Base-by-base conservation (phyloP, 176 grass and related monocot genomes). In the Triticum dicoccoides region DNA sequence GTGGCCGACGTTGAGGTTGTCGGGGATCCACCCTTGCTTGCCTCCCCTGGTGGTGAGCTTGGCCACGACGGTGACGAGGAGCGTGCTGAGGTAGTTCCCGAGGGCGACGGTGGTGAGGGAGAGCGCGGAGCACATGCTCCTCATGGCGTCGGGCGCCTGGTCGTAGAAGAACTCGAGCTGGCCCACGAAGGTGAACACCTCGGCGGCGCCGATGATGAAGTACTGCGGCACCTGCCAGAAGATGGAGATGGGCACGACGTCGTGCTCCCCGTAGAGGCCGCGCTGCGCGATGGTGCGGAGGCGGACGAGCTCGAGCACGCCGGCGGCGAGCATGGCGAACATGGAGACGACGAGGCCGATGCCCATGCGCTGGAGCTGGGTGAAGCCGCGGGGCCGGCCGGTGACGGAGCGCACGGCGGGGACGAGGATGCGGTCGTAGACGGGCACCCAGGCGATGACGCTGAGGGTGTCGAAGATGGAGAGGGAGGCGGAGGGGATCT, bases 131-230 rank as follows among this genome's bases (percentile, higher is more conserved):
- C 59, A 62, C 59, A 62, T 62, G 59, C 59, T 62, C 59, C 21
- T 62, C n/a, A 62, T 62, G 59, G 59, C 59, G 59, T 62, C 59
- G n/a, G 59, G 59, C 1, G 59, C 59, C 84, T 96, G 94, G 83
- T 96, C 94, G 77, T 96, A 96, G 94, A 96, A 96, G 82, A 96
- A 96, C 85, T 96, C 91, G 27, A 96, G 88, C 90, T 96, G 91
- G 2, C 94, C 94, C 0, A 91, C 72, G 84, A 94, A 94, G 41
- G 88, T 92, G 86, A 97, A 97, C 15, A 97, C 27, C 87, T 97
- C 95, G 13, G 95, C 88, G 4, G 86, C 88, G 17, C 95, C 95
- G 30, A 94, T 86, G 68, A 94, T 90, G 86, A 91, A 94, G 85
- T 97, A 97, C 77, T 97, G 92, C 25, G 95, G 95, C 8, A 97